These are phyloP conservation scores for Rosa lucieae DNA, from an alignment of 306 rosid genomes.

Conservation along the genomic window DNA sequence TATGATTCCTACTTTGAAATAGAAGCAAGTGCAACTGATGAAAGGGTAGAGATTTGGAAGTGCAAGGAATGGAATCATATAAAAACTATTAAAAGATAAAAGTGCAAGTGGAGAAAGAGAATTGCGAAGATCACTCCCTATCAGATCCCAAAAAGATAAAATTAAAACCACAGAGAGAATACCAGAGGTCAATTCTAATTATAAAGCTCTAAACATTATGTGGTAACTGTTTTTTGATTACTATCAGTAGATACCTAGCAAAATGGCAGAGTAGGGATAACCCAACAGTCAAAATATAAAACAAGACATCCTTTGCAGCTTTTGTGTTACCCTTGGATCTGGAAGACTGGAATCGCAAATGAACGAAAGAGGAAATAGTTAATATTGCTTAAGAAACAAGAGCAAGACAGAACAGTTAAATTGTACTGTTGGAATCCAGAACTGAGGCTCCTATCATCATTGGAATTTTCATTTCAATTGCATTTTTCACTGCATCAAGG, in stretches of 20 bases:
- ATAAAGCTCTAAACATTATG: not conserved
- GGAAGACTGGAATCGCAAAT: not conserved
- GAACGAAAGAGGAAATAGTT: not conserved
- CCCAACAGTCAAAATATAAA: not conserved
- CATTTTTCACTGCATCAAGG: not conserved
- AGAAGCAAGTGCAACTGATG: too few species aligned
- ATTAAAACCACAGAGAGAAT: not conserved
- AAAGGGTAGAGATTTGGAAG: too few species aligned
- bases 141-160: not conserved
- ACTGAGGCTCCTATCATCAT: not conserved
- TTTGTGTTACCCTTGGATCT: not conserved
- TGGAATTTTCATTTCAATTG: not conserved
- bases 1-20: too few species aligned
- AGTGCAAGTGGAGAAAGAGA: too few species aligned
- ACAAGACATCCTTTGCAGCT: not conserved
- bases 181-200: not conserved
- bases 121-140: too few species aligned
- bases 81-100: too few species aligned
- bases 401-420: not conserved
- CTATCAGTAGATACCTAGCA: not conserved
- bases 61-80: too few species aligned
- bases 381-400: conserved; percentile 1
- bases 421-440: not conserved
- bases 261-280: not conserved
- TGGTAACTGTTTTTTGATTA: not conserved